Percentiles rank a stretch among this genome's conserved stretches.
These are phyloP conservation scores for Mucor piriformis DNA, from an alignment of 371 early-diverging fungal species.

Conservation along the genomic window DNA sequence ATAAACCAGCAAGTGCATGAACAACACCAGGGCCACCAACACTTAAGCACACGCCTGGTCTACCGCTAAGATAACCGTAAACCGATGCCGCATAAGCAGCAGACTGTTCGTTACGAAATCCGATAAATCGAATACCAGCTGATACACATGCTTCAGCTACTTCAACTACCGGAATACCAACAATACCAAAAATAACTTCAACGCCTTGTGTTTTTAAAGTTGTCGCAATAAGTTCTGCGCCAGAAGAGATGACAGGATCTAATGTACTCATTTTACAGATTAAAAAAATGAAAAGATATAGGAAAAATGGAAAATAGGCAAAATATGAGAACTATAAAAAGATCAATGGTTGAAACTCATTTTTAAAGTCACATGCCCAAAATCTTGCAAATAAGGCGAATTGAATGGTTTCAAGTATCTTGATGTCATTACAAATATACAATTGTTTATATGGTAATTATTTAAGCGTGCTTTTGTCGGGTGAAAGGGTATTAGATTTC, in stretches of 20 bases:
- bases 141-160: conserved; percentile 74
- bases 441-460: too few relatives aligned
- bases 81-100: conserved; percentile 79
- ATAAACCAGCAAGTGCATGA: conserved; percentile 75
- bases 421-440: too few relatives aligned
- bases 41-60: conserved; percentile 76
- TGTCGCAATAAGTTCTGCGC: conserved; percentile 67
- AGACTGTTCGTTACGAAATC: conserved; percentile 81
- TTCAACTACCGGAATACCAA: conserved; percentile 84
- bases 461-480: too few relatives aligned
- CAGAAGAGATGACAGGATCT: conserved; percentile 40
- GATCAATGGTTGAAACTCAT: not conserved
- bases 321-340: not conserved
- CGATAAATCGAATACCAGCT: conserved; percentile 73
- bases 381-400: too few relatives aligned
- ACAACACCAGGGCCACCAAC: conserved; percentile 86
- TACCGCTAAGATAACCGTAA: conserved; percentile 68
- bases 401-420: too few relatives aligned
- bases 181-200: conserved; percentile 77
- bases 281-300: conserved; percentile 1
- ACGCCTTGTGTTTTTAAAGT: conserved; percentile 68
- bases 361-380: too few relatives aligned
- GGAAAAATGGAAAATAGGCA: conserved; percentile 2
- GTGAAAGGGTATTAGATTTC: too few relatives aligned
- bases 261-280: conserved; percentile 4